These are phyloP conservation scores for Imleria badia DNA, from an alignment of 768 basidiomycete species.

Conservation along the genomic window DNA sequence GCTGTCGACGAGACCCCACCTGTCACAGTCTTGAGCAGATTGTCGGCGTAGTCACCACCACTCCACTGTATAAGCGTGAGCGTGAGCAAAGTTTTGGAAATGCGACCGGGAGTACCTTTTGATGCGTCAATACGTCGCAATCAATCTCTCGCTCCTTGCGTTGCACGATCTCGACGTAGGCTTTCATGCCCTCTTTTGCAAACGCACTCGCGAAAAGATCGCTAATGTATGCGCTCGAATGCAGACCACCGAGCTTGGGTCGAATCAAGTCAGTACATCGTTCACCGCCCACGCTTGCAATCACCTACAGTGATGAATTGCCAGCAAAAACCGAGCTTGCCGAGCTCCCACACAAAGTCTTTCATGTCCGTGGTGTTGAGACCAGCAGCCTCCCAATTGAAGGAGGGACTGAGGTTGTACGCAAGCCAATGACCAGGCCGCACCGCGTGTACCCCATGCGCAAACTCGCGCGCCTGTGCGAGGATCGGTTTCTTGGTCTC, in stretches of 20 bases:
- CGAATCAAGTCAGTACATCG: slow-evolving; percentile 2
- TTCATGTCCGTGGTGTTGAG: slow-evolving; percentile 84
- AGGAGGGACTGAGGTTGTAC: slow-evolving; percentile 93
- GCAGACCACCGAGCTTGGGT: slow-evolving; percentile 86
- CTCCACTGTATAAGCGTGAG: slow-evolving; percentile 64
- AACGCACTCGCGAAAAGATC: slow-evolving; percentile 88
- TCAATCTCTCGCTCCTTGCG: slow-evolving; percentile 89
- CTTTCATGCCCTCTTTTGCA: slow-evolving; percentile 97
- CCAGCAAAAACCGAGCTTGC: slow-evolving; percentile 96
- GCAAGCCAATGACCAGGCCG: slow-evolving; percentile 93
- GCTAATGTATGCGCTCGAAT: slow-evolving; percentile 96
- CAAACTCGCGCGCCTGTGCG: slow-evolving; percentile 89
- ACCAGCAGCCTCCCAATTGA: slow-evolving; percentile 95
- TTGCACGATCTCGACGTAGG: slow-evolving; percentile 95
- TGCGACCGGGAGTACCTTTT: slow-evolving; percentile 61
- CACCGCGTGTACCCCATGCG: slow-evolving; percentile 78
- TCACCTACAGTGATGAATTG: slow-evolving; percentile 94
- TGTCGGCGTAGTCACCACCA: slow-evolving; percentile 91
- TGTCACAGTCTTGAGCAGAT: slow-evolving; percentile 91
- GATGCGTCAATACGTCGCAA: slow-evolving; percentile 96
- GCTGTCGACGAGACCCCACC: slow-evolving; percentile 96
- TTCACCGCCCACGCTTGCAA: not conserved
- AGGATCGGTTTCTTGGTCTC: slow-evolving; percentile 95
- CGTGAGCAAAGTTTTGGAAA: slow-evolving; percentile 15
- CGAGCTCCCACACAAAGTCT: slow-evolving; percentile 87